A percentile compares a stretch with the other conserved stretches of the same genome.
Conservation (phyloP, 495 filamentous ascomycete species). For the Tuber magnatum region DNA sequence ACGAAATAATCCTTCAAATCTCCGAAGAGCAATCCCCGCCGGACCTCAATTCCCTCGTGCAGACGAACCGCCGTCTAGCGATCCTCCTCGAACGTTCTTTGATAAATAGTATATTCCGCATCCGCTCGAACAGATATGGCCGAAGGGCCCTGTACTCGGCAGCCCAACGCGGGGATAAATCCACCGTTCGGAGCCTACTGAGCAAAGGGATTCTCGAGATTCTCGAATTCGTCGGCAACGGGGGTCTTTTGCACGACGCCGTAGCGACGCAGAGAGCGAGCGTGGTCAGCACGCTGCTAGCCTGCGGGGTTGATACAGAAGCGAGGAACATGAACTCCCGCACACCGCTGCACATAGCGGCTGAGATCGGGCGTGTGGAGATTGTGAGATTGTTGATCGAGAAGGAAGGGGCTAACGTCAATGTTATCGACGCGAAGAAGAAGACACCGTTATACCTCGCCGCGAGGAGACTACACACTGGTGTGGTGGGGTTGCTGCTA, state of each 20-base stretch:
- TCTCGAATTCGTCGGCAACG: slow-evolving; percentile 12
- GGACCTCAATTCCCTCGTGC: slow-evolving; percentile 27
- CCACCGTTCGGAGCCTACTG: slow-evolving; percentile 12
- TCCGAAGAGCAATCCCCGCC: slow-evolving; percentile 12
- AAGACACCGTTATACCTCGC: slow-evolving; percentile 24
- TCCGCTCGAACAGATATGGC: slow-evolving; percentile 16
- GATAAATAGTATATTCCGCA: slow-evolving; percentile 7
- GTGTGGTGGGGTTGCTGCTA: slow-evolving; percentile 15
- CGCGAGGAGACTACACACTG: slow-evolving; percentile 20
- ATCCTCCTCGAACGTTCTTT: slow-evolving; percentile 19
- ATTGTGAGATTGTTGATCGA: slow-evolving; percentile 17
- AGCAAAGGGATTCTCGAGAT: slow-evolving; percentile 12
- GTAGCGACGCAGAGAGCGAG: neutral
- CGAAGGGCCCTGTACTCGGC: slow-evolving; percentile 24
- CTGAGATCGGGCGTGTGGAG: slow-evolving; percentile 15
- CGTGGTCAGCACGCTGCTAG: slow-evolving; percentile 21
- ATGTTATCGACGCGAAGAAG: slow-evolving; percentile 20
- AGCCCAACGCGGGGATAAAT: slow-evolving; percentile 13
- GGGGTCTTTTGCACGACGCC: neutral
- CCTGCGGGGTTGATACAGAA: slow-evolving; percentile 26
- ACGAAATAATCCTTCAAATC: slow-evolving; percentile 26
- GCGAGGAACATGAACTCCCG: slow-evolving; percentile 17
- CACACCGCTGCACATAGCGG: slow-evolving; percentile 26
- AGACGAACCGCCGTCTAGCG: slow-evolving; percentile 20
- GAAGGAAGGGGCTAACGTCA: slow-evolving; percentile 19